Conservation (phyloP, 495 filamentous ascomycete genomes). For the Tuber magnatum region DNA sequence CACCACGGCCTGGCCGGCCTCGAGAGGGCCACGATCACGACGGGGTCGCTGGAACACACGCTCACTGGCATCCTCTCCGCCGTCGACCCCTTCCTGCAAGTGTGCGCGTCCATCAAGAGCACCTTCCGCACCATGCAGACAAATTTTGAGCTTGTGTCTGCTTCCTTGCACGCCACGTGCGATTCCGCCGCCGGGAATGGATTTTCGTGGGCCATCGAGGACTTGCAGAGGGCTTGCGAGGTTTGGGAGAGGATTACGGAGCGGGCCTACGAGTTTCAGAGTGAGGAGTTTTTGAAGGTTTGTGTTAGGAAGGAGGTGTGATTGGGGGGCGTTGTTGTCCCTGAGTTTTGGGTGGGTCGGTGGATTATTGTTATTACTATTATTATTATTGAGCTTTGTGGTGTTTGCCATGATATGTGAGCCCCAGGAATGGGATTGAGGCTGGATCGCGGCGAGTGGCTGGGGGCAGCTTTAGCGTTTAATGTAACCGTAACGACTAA, state of each 20-base stretch:
- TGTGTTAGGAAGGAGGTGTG: background rate
- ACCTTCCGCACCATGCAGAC: background rate
- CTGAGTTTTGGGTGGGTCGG: background rate
- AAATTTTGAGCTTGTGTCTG: background rate
- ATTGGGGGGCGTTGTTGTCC: background rate
- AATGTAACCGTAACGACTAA: background rate
- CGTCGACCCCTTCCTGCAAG: background rate
- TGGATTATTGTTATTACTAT: background rate
- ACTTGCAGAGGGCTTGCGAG: background rate
- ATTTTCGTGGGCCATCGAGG: background rate
- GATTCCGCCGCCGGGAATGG: background rate
- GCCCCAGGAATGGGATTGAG: background rate
- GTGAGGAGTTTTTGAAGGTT: slow-evolving; percentile 2
- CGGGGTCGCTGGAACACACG: background rate
- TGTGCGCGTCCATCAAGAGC: background rate
- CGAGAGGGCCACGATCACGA: background rate
- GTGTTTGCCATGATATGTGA: background rate
- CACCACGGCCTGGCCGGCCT: background rate
- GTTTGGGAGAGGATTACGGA: background rate
- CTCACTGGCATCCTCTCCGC: background rate
- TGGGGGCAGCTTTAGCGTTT: background rate
- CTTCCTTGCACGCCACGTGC: background rate
- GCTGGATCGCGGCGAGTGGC: background rate
- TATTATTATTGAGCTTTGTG: background rate
- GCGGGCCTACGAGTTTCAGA: background rate